A percentile compares a stretch with the other conserved stretches of the same genome.
These are phyloP conservation scores for Candida smagusa DNA, from an alignment of 1,139 yeast genomes.

Conservation along the genomic window DNA sequence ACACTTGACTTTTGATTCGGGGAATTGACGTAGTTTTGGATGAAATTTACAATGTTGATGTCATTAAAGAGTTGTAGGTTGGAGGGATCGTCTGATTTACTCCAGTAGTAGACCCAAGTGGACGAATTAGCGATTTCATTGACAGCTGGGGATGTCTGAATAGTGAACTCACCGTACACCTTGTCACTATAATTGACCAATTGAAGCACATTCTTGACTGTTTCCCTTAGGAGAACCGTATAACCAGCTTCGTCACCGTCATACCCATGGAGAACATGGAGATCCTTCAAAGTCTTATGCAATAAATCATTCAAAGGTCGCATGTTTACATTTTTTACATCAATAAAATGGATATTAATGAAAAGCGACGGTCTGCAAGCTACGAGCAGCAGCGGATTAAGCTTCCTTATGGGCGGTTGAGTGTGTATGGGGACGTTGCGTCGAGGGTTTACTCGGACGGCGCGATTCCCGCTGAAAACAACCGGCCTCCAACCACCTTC, in stretches of 20 bases:
- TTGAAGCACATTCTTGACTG: constrained; percentile 14
- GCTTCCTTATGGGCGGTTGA: constrained; percentile 13
- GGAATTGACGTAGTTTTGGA: constrained; percentile 10
- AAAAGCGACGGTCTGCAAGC: constrained; percentile 26
- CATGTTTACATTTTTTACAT: neutral
- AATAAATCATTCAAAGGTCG: constrained; percentile 17
- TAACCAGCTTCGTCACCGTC: constrained; percentile 12
- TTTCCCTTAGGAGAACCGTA: constrained; percentile 14
- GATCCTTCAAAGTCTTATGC: constrained; percentile 21
- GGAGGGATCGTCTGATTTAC: neutral
- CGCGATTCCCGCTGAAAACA: constrained; percentile 7
- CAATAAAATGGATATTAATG: neutral
- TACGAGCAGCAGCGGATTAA: constrained; percentile 29
- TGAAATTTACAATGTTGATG: constrained; percentile 14
- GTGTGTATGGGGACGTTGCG: constrained; percentile 9
- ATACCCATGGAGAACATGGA: constrained; percentile 19
- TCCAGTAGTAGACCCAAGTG: constrained; percentile 7
- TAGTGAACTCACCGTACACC: constrained; percentile 9
- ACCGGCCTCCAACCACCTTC: constrained; percentile 6
- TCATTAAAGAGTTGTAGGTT: constrained; percentile 1
- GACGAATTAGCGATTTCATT: neutral
- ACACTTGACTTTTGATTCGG: constrained; percentile 4
- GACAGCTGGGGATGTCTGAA: constrained; percentile 9
- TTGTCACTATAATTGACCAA: constrained; percentile 17
- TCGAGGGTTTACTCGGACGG: constrained; percentile 13